Conservation (phyloP, 2,329 filamentous ascomycete species). For the Tolypocladium guangdongense region DNA sequence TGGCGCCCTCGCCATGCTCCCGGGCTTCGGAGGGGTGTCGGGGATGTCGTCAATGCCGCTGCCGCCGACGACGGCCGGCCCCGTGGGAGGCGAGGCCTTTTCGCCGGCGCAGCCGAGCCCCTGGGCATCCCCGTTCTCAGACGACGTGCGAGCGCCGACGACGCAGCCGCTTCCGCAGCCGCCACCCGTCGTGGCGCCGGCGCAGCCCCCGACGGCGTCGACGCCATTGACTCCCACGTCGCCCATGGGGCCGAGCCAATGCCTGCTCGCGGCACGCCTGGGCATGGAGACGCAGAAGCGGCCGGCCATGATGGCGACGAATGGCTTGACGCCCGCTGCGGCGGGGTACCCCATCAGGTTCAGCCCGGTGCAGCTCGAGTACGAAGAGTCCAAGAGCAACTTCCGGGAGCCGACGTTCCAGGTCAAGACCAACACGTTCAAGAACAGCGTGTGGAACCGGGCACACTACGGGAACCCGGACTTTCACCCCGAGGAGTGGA, state of each 20-base stretch:
- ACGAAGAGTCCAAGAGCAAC: conserved; percentile 35
- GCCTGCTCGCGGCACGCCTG: conserved; percentile 2
- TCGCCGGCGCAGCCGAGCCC: conserved; percentile 22
- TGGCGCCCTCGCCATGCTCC: conserved; percentile 34
- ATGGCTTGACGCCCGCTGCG: not conserved
- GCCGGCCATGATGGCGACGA: not conserved
- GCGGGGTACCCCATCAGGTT: conserved; percentile 32
- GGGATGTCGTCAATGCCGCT: conserved; percentile 23
- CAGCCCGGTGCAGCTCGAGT: conserved; percentile 34
- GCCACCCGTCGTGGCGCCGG: conserved; percentile 19
- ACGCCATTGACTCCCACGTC: conserved; percentile 18
- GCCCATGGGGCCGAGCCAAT: conserved; percentile 6
- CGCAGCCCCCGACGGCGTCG: conserved; percentile 18
- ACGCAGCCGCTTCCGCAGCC: conserved; percentile 10
- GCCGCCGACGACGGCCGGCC: conserved; percentile 13
- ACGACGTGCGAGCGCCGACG: conserved; percentile 11
- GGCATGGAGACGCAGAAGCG: conserved; percentile 5
- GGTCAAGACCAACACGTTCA: conserved; percentile 46
- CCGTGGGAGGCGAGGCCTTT: conserved; percentile 18
- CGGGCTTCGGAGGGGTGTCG: conserved; percentile 25
- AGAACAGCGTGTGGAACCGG: conserved; percentile 55
- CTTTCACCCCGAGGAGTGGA: conserved; percentile 34
- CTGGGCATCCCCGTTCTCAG: conserved; percentile 24
- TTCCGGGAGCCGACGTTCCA: conserved; percentile 35
- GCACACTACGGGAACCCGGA: conserved; percentile 56